Percentiles rank a stretch among this genome's conserved stretches.
These are phyloP conservation scores for Gamarada debralockiae DNA, from an alignment of 495 filamentous ascomycete species.

Conservation along the genomic window DNA sequence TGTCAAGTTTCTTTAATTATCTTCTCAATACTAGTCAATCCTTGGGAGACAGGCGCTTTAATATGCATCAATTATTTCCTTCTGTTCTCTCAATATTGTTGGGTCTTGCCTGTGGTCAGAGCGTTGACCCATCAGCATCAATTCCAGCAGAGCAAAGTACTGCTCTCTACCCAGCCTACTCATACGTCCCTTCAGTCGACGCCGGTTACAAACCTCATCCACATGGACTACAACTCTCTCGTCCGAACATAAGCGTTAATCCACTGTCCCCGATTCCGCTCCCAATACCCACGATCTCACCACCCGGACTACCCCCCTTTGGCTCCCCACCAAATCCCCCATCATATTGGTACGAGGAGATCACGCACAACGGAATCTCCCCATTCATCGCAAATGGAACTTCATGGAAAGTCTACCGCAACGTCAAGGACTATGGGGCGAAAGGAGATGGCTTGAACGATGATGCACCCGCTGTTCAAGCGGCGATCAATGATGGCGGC, in stretches of 20 bases:
- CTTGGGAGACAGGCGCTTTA: background rate
- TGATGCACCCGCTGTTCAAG: constrained; percentile 38
- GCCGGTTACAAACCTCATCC: too few species aligned
- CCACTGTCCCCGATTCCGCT: too few species aligned
- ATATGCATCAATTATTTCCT: background rate
- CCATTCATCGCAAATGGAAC: constrained; percentile 33
- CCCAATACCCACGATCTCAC: too few species aligned
- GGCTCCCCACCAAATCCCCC: background rate
- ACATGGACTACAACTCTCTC: too few species aligned
- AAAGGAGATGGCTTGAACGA: too few species aligned
- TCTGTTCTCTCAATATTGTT: background rate
- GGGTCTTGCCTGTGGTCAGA: background rate
- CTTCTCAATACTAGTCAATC: background rate
- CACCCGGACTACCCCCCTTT: background rate
- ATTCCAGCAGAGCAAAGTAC: too few species aligned
- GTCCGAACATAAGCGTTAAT: too few species aligned
- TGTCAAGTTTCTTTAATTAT: background rate
- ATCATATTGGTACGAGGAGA: constrained; percentile 27
- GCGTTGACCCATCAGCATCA: too few species aligned
- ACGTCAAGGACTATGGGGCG: constrained; percentile 39
- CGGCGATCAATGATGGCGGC: constrained; percentile 35
- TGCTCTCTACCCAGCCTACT: too few species aligned
- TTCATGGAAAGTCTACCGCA: constrained; percentile 52
- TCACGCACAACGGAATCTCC: constrained; percentile 31
- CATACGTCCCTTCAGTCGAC: too few species aligned